Evolutionary conservation across 768 basidiomycete species (phyloP), one percentile per base, ranked within the genome.

Genomic region (Neoboletus subvelutipes): DNA sequence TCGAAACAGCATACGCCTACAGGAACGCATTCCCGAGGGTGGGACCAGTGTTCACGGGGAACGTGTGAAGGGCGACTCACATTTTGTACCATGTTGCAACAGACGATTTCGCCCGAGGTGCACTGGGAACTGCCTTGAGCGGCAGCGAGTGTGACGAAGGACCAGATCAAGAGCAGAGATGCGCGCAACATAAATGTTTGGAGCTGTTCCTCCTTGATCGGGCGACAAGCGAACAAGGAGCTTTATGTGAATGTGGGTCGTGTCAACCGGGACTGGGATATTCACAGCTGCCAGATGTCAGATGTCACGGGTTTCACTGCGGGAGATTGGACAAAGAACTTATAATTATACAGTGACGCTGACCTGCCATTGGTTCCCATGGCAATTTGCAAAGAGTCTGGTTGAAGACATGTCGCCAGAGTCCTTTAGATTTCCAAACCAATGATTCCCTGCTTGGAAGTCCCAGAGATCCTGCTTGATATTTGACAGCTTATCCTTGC

Each of bases 71-170:
- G 13, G 28, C 6, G 37, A 54, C 63, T 52, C 52, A 61, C 63
- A 41, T 28, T 53, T 46, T 52, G 45, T 17, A 61, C 56, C 3
- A 1, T 36, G 31, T 42, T 40, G 33, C 62, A 64, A 28, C 64
- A 64, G 2, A 64, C 47, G 6, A 58, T 39, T 49, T 61, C 37
- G 22, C 63, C 64, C 0, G 50, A 26, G 8, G 45, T 11, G 45
- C 58, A 58, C 37, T 55, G 56, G 22, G 45, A n/a, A 22, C 39
- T 58, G 33, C 54, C 56, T 22, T 57, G 56, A 26, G 56, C 58
- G 3, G 40, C 41, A 29, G 29, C 50, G 5, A 64, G 29, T 18
- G 48, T 31, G 12, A 36, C 42, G 45, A 65, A 46, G 39, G 52
- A 56, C 41, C 18, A 46, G 9, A 37, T 24, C 24, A 54, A 45